phyloP scores from a whole-genome alignment of 306 rosid species.

The Casuarina cunninghamiana region DNA sequence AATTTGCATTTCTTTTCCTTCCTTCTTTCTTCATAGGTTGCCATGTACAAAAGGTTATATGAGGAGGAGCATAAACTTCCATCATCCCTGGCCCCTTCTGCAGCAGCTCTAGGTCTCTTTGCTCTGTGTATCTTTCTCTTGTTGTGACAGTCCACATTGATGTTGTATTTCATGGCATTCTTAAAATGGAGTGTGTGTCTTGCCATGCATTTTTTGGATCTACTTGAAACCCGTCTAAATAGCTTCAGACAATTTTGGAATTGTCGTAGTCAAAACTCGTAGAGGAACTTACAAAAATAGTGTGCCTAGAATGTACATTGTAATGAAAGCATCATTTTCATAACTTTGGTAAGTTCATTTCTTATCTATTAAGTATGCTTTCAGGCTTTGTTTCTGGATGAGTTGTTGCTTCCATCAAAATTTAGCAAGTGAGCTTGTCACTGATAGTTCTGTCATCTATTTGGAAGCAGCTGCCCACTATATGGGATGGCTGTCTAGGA shows the following conservation, averaged over 20 bases:
- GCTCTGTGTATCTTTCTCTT: not conserved
- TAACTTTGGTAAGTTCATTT: too few species aligned
- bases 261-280: not conserved
- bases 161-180: not conserved
- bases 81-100: conserved; percentile 41
- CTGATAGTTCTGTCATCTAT: not conserved
- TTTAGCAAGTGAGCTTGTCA: not conserved
- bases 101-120: conserved; percentile 58
- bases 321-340: too few species aligned
- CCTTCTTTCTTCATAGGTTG: conserved; percentile 52
- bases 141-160: not conserved
- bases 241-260: not conserved
- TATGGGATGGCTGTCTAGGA: too few species aligned
- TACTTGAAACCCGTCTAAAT: not conserved
- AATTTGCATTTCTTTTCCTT: not conserved
- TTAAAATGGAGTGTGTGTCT: not conserved
- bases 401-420: not conserved
- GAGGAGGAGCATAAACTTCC: conserved; percentile 88
- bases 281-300: too few species aligned
- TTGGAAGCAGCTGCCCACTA: too few species aligned
- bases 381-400: not conserved
- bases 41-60: conserved; percentile 90
- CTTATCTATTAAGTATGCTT: not conserved
- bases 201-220: not conserved
- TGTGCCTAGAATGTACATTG: too few species aligned